A percentile compares a stretch with the other conserved stretches of the same genome.
Evolutionary conservation across 495 filamentous ascomycete species (phyloP).

Genomic region (Geopyxis carbonaria): DNA sequence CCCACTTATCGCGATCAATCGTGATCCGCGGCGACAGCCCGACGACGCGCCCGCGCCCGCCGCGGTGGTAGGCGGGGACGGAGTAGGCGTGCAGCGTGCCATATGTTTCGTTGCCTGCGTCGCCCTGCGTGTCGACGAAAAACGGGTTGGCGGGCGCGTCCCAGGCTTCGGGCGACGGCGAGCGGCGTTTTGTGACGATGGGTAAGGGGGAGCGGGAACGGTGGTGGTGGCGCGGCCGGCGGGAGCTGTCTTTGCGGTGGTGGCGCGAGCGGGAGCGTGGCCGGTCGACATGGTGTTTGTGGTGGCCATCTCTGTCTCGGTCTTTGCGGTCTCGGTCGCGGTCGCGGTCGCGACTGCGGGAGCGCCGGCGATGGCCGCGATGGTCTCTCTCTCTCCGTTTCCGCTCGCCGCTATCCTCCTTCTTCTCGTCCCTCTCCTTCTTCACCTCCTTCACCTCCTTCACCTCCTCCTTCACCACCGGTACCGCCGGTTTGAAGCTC

Average conservation of each 20-base stretch:
- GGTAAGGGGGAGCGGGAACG: not conserved
- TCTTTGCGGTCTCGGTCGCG: slow-evolving; percentile 3
- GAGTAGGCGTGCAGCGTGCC: slow-evolving; percentile 44
- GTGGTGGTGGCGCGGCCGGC: not conserved
- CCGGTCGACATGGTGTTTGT: slow-evolving; percentile 2
- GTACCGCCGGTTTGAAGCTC: slow-evolving; percentile 15
- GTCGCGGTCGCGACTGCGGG: slow-evolving; percentile 11
- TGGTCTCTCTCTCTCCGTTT: not conserved
- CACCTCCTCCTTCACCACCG: not conserved
- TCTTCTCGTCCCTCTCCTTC: slow-evolving; percentile 1
- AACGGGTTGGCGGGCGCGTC: slow-evolving; percentile 15
- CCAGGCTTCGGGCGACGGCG: slow-evolving; percentile 6
- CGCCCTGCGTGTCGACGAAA: slow-evolving; percentile 41
- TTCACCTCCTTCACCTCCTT: not conserved
- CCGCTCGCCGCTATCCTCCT: not conserved
- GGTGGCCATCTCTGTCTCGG: slow-evolving; percentile 6
- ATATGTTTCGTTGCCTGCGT: slow-evolving; percentile 42
- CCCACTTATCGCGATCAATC: slow-evolving; percentile 37
- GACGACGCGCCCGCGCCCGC: slow-evolving; percentile 42
- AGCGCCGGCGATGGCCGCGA: slow-evolving; percentile 7
- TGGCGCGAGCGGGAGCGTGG: not conserved
- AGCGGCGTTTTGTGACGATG: slow-evolving; percentile 6
- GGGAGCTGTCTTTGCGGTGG: slow-evolving; percentile 3
- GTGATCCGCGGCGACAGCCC: slow-evolving; percentile 32
- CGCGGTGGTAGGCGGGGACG: slow-evolving; percentile 41